These are phyloP conservation scores for Aspergillus sergii DNA, from an alignment of 2,329 filamentous ascomycete species.

Conservation along the genomic window DNA sequence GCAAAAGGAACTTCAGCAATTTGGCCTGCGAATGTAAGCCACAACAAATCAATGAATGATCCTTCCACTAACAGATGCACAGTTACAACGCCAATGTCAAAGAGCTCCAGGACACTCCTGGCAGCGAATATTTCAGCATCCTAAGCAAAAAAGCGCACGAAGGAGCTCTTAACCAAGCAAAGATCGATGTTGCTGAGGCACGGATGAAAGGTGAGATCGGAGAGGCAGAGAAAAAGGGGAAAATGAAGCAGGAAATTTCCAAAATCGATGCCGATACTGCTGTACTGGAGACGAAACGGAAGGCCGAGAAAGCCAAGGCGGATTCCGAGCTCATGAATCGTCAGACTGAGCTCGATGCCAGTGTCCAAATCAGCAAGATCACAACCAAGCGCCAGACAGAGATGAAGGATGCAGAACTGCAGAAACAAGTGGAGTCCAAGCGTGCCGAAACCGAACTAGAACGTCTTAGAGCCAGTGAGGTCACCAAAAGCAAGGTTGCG, in stretches of 20 bases:
- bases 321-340: constrained; percentile 74
- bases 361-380: constrained; percentile 76
- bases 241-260: constrained; percentile 82
- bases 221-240: constrained; percentile 75
- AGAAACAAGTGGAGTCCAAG: constrained; percentile 75
- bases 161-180: constrained; percentile 79
- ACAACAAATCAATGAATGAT: not conserved
- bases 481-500: constrained; percentile 69
- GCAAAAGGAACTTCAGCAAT: constrained; percentile 76
- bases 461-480: constrained; percentile 73
- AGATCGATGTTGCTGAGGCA: constrained; percentile 62
- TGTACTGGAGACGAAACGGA: constrained; percentile 80
- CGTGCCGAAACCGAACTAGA: constrained; percentile 80
- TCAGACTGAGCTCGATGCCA: constrained; percentile 71
- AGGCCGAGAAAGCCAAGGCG: constrained; percentile 76
- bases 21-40: constrained; percentile 70
- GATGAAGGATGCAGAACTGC: constrained; percentile 76
- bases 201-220: constrained; percentile 62
- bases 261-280: constrained; percentile 87
- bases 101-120: constrained; percentile 79
- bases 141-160: constrained; percentile 83
- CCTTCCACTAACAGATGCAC: constrained; percentile 11
- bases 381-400: constrained; percentile 73
- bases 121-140: constrained; percentile 81
- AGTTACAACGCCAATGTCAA: constrained; percentile 78